Evolutionary conservation across 495 filamentous ascomycete genomes (phyloP).

Genomic region (Neurospora terricola): DNA sequence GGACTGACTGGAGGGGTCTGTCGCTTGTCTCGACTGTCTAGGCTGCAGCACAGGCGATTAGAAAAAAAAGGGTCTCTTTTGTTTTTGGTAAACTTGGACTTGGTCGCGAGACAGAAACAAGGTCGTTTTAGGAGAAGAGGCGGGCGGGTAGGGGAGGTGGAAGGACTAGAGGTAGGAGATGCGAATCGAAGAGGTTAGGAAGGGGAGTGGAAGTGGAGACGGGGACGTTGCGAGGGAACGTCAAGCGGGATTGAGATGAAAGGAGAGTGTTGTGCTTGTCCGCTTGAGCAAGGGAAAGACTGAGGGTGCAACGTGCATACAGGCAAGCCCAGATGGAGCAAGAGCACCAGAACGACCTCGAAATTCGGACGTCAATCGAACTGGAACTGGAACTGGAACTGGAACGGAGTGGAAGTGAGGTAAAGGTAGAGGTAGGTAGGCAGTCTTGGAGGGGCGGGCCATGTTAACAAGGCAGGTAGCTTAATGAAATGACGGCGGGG

Average conservation of each 20-base stretch:
- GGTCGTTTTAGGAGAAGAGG: background rate
- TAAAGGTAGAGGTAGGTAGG: constrained; percentile 1
- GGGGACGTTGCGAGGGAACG: background rate
- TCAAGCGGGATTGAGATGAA: background rate
- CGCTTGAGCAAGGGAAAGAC: background rate
- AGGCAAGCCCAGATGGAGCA: background rate
- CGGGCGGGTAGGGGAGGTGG: background rate
- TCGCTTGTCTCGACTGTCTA: background rate
- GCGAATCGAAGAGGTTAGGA: background rate
- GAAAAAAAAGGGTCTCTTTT: background rate
- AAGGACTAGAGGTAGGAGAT: background rate
- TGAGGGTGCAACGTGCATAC: background rate
- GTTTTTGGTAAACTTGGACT: background rate
- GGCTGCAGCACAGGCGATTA: background rate
- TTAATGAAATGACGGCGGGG: constrained; percentile 29
- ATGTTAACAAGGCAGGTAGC: constrained; percentile 15
- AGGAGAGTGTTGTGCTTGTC: background rate
- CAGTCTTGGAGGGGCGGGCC: constrained; percentile 27
- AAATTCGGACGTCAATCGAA: constrained; percentile 16
- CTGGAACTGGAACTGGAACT: constrained; percentile 1
- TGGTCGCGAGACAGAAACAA: background rate
- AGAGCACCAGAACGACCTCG: constrained; percentile 5
- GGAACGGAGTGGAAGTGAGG: background rate
- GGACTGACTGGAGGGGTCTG: background rate
- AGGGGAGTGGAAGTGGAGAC: background rate